These are phyloP conservation scores for Chrysopogon serrulatus DNA, from an alignment of 176 grass and related monocot genomes.

Conservation along the genomic window DNA sequence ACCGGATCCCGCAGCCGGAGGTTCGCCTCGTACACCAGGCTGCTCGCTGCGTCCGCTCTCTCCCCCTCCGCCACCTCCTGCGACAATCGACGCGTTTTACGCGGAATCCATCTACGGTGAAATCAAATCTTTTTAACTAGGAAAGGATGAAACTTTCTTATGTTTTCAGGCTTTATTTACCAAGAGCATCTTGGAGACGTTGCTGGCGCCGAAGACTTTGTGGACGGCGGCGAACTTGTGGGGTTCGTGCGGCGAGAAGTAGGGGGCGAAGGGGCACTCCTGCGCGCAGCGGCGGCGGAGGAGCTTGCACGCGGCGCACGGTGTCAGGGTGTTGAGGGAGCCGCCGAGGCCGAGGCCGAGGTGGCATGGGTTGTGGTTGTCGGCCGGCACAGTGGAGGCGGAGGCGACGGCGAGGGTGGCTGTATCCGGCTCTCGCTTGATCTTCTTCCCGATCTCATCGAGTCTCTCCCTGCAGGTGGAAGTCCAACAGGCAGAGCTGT, in stretches of 20 bases:
- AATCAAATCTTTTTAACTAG: not conserved
- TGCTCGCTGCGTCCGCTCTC: slow-evolving; percentile 81
- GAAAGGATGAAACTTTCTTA: not conserved
- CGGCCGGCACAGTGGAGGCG: not conserved
- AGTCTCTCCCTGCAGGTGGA: slow-evolving; percentile 51
- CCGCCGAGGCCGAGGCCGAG: slow-evolving; percentile 29
- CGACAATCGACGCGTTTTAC: slow-evolving; percentile 15
- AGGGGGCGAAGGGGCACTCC: slow-evolving; percentile 90
- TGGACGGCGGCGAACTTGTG: slow-evolving; percentile 91
- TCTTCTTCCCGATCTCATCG: slow-evolving; percentile 74
- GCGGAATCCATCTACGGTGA: not conserved
- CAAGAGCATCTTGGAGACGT: slow-evolving; percentile 97
- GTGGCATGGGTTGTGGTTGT: slow-evolving; percentile 13
- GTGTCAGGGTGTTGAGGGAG: slow-evolving; percentile 56
- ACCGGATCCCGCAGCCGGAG: slow-evolving; percentile 77
- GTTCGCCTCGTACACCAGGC: slow-evolving; percentile 95
- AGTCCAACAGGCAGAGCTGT: not conserved
- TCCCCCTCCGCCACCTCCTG: slow-evolving; percentile 82
- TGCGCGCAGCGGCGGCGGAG: slow-evolving; percentile 79
- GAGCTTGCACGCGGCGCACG: slow-evolving; percentile 96
- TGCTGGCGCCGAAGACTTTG: slow-evolving; percentile 94
- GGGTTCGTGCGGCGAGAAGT: slow-evolving; percentile 92
- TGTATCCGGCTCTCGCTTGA: slow-evolving; percentile 65
- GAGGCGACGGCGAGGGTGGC: not conserved
- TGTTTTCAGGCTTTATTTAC: slow-evolving; percentile 35